These are phyloP conservation scores for Calonectria pseudoreteaudii DNA, from an alignment of 2,329 filamentous ascomycete species.

Conservation along the genomic window DNA sequence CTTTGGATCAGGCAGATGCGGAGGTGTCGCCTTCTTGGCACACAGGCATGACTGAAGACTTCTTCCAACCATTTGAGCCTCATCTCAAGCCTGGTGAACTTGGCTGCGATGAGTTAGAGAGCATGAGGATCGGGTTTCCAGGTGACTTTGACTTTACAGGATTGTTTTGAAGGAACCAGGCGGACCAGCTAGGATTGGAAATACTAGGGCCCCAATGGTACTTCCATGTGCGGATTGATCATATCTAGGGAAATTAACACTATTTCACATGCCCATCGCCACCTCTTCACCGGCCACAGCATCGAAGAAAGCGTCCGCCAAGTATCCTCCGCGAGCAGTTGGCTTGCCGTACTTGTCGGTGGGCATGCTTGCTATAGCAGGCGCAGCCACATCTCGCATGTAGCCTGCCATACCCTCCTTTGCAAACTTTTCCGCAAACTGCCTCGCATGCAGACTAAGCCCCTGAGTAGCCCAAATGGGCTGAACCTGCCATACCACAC, in stretches of 20 bases:
- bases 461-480: background rate
- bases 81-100: background rate
- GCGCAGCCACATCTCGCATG: background rate
- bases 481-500: slow-evolving; percentile 5
- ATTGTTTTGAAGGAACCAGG: background rate
- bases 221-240: background rate
- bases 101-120: background rate
- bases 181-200: background rate
- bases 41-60: background rate
- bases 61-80: background rate
- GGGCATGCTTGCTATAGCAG: background rate
- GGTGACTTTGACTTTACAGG: background rate
- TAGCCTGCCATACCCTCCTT: background rate
- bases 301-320: background rate
- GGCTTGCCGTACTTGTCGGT: background rate
- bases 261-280: background rate
- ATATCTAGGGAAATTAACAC: background rate
- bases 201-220: background rate
- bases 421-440: background rate
- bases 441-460: background rate
- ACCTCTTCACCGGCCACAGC: background rate
- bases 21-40: slow-evolving; percentile 1
- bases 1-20: background rate
- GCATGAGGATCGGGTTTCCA: background rate
- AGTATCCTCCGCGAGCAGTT: background rate